Percentiles rank a stretch among this genome's conserved stretches.
These are phyloP conservation scores for Penicillium chermesinum DNA, from an alignment of 495 filamentous ascomycete species.

Conservation along the genomic window DNA sequence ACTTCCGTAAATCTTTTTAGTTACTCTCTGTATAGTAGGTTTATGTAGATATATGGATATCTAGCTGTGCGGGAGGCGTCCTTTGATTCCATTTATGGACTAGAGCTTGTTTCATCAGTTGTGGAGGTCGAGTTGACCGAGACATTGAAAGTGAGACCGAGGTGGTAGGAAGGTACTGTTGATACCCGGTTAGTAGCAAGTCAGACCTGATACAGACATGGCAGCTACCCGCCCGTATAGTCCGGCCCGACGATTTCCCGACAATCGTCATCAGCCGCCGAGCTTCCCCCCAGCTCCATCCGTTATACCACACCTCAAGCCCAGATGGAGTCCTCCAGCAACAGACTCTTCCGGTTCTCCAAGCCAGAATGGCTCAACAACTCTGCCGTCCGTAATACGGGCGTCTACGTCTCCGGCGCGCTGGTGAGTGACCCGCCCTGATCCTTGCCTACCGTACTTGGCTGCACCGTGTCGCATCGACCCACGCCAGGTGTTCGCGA, in stretches of 20 bases:
- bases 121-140: neutral
- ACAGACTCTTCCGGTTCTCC: slow-evolving; percentile 72
- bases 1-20: too few species aligned
- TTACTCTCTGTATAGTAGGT: neutral
- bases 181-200: too few species aligned
- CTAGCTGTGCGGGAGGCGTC: too few species aligned
- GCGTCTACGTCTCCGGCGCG: slow-evolving; percentile 82
- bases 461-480: neutral
- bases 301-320: slow-evolving; percentile 32
- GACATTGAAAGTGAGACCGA: neutral
- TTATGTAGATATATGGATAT: too few species aligned
- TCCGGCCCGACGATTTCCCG: slow-evolving; percentile 17
- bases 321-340: slow-evolving; percentile 45
- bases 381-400: slow-evolving; percentile 70
- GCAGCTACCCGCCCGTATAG: neutral
- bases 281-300: slow-evolving; percentile 4
- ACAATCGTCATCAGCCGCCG: slow-evolving; percentile 13
- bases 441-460: neutral
- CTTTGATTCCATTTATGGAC: neutral
- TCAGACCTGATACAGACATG: too few species aligned
- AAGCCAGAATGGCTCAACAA: slow-evolving; percentile 89
- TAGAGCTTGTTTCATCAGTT: neutral
- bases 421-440: slow-evolving; percentile 54
- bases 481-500: neutral
- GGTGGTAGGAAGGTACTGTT: too few species aligned